Percentiles rank a stretch among this genome's conserved stretches.
These are phyloP conservation scores for Fusarium succisae DNA, from an alignment of 2,329 filamentous ascomycete genomes.

Conservation along the genomic window DNA sequence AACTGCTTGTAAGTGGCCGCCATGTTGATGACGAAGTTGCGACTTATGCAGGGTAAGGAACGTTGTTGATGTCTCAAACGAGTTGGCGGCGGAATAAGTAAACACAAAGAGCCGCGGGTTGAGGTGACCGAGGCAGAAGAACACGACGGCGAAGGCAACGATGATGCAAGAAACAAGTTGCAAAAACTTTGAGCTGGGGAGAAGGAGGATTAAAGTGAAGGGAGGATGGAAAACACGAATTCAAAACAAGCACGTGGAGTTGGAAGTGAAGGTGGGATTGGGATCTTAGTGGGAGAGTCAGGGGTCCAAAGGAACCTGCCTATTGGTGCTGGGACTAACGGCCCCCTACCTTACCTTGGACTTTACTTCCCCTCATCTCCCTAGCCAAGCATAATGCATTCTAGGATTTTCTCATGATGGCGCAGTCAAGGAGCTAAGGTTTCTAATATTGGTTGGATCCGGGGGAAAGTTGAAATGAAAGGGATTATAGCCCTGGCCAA, in stretches of 20 bases:
- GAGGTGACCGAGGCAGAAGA: constrained; percentile 14
- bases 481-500: constrained; percentile 30
- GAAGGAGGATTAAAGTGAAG: constrained; percentile 22
- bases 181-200: neutral
- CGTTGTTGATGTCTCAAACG: constrained; percentile 6
- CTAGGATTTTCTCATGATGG: constrained; percentile 5
- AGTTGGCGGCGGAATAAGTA: neutral
- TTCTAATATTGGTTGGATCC: constrained; percentile 17
- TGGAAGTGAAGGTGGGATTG: constrained; percentile 31
- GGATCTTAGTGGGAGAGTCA: constrained; percentile 29
- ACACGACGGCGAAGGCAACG: neutral
- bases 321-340: constrained; percentile 10
- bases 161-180: constrained; percentile 8
- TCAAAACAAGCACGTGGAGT: constrained; percentile 45
- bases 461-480: constrained; percentile 37
- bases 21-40: constrained; percentile 46
- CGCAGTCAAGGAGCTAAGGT: constrained; percentile 24
- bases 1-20: constrained; percentile 74
- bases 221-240: constrained; percentile 32
- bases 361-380: constrained; percentile 17
- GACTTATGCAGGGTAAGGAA: constrained; percentile 22
- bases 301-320: constrained; percentile 24
- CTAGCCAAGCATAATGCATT: constrained; percentile 8
- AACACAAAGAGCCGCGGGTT: constrained; percentile 14
- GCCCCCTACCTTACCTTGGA: constrained; percentile 8